These are phyloP conservation scores for Selaginella tamariscina DNA, from an alignment of 75 land plant species.

Conservation along the genomic window DNA sequence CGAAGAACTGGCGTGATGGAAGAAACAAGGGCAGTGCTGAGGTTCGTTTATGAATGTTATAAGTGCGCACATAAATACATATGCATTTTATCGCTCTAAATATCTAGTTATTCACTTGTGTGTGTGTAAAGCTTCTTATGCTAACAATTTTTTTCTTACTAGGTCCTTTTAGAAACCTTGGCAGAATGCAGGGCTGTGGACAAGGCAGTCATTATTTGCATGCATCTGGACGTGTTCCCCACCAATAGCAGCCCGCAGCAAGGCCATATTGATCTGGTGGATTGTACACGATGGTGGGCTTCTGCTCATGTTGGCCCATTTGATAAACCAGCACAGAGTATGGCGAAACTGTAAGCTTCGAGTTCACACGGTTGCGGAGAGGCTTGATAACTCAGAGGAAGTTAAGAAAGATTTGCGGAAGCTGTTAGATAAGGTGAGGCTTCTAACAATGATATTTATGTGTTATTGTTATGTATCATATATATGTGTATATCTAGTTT, in stretches of 20 bases:
- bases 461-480: no score
- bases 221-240: constrained; percentile 24
- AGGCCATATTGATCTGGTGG: constrained; percentile 30
- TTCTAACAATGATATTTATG: no score
- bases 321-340: constrained; percentile 24
- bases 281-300: constrained; percentile 29
- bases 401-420: constrained; percentile 19
- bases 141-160: background rate
- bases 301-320: constrained; percentile 26
- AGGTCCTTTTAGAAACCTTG: constrained; percentile 23
- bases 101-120: no score
- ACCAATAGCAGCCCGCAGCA: constrained; percentile 17
- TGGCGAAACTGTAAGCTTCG: constrained; percentile 28
- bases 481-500: no score
- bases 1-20: constrained; percentile 23
- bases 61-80: background rate
- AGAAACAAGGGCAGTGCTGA: constrained; percentile 21
- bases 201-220: constrained; percentile 25
- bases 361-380: constrained; percentile 26
- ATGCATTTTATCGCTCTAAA: no score
- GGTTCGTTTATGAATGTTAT: constrained; percentile 2
- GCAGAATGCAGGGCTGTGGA: constrained; percentile 25
- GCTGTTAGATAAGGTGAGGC: constrained; percentile 19
- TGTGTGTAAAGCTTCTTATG: no score
- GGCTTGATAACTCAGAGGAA: constrained; percentile 22